These are phyloP conservation scores for Xanthoparmelia taractica DNA, from an alignment of 495 filamentous ascomycete species.

Conservation along the genomic window DNA sequence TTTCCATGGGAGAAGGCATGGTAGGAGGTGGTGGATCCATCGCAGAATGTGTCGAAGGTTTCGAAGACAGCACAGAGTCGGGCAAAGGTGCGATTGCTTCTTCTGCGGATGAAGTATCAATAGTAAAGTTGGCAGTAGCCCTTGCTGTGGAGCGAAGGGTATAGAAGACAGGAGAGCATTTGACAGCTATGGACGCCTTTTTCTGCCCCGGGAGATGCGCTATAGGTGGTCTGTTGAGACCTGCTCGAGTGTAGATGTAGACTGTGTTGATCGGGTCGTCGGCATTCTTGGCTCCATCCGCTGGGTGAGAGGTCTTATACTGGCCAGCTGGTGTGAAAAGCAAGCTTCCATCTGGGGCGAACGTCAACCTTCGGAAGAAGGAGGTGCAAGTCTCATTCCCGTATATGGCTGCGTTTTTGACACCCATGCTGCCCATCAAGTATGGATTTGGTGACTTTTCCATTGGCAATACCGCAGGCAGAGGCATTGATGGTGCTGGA, in stretches of 20 bases:
- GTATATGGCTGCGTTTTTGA: constrained; percentile 83
- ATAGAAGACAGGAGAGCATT: constrained; percentile 87
- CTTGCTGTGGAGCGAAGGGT: constrained; percentile 61
- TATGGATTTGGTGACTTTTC: constrained; percentile 77
- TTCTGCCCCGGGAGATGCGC: constrained; percentile 97
- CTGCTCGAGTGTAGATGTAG: constrained; percentile 94
- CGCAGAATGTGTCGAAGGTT: constrained; percentile 42
- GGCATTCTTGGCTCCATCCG: constrained; percentile 62
- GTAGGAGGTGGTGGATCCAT: constrained; percentile 79
- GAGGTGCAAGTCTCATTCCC: constrained; percentile 97
- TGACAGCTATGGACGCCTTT: constrained; percentile 93
- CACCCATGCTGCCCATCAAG: constrained; percentile 39
- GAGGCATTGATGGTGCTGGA: constrained; percentile 87
- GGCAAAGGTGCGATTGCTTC: constrained; percentile 76
- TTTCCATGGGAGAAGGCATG: constrained; percentile 27
- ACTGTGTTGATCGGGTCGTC: constrained; percentile 95
- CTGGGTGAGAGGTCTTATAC: constrained; percentile 72
- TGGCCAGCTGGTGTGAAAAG: constrained; percentile 95
- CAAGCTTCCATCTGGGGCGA: constrained; percentile 90
- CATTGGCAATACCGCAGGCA: constrained; percentile 95
- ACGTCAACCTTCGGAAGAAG: constrained; percentile 91
- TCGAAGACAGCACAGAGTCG: constrained; percentile 64
- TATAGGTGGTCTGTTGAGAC: constrained; percentile 93
- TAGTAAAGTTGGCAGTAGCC: constrained; percentile 77
- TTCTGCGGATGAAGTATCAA: constrained; percentile 84